These are phyloP conservation scores for Maudiozyma saulgeensis DNA, from an alignment of 805 yeast species.

Conservation along the genomic window DNA sequence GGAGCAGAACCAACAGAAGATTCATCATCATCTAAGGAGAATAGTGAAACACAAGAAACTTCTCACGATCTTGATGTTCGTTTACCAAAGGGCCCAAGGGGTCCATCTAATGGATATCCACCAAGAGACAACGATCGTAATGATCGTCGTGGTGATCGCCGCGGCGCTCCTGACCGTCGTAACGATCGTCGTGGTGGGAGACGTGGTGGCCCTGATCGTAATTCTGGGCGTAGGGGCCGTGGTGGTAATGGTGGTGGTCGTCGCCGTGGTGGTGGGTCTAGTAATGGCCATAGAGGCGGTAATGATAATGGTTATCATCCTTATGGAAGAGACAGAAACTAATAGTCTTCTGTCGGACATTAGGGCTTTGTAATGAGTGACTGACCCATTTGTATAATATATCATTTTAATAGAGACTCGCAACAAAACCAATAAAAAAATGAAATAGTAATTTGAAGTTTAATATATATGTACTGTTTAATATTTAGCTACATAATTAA, in stretches of 20 bases:
- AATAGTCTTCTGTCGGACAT: neutral
- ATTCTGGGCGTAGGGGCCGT: slow-evolving; percentile 26
- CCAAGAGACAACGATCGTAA: slow-evolving; percentile 39
- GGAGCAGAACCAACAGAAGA: slow-evolving; percentile 15
- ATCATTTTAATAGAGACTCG: too few species aligned
- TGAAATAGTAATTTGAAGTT: neutral
- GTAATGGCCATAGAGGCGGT: slow-evolving; percentile 9
- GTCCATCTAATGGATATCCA: slow-evolving; percentile 21
- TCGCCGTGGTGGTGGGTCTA: slow-evolving; percentile 19
- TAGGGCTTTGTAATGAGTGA: neutral
- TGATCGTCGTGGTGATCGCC: slow-evolving; percentile 33
- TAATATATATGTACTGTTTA: neutral
- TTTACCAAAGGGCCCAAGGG: slow-evolving; percentile 47
- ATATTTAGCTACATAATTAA: too few species aligned
- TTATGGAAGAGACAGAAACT: slow-evolving; percentile 17
- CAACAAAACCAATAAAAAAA: too few species aligned
- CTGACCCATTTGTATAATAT: too few species aligned
- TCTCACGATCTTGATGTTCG: slow-evolving; percentile 27
- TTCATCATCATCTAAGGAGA: neutral
- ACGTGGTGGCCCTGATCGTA: slow-evolving; percentile 30
- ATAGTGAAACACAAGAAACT: neutral
- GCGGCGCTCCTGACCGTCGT: slow-evolving; percentile 38
- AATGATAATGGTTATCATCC: slow-evolving; percentile 26
- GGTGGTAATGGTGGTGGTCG: slow-evolving; percentile 30
- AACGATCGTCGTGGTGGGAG: slow-evolving; percentile 31